Evolutionary conservation across 345 rosid genomes (phyloP), one percentile per base, ranked within the genome.

Genomic region (Viola odorata): DNA sequence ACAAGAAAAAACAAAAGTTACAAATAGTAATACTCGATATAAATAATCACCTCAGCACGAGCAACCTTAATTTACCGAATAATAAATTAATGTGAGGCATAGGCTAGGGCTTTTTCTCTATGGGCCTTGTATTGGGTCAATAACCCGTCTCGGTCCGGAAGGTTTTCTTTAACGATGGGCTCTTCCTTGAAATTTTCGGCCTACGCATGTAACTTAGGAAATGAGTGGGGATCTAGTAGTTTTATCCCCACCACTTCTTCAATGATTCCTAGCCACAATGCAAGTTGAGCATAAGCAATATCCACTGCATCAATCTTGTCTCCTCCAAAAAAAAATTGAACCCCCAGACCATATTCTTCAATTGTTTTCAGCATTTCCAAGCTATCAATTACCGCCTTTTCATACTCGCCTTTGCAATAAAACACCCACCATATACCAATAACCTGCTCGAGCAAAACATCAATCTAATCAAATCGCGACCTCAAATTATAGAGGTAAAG

Each of bases 371-470:
- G 14, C 36, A 48, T 3, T 15, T 67, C 71, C 9, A 59, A 7
- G 1, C 12, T 53, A 5, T 45, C 58, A 38, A 10, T 32, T 5
- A 63, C 62, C 6, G 67, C 73, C 57, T 62, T 49, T 45, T 41
- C 67, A 17, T 60, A 61, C 12, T 44, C 65, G 15, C 54, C 66
- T 3, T 61, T 66, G n/a, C n/a, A n/a, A n/a, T n/a, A n/a, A n/a
- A n/a, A n/a, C n/a, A n/a, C n/a, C n/a, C n/a, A n/a, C n/a, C n/a
- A n/a, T n/a, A n/a, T n/a, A n/a, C n/a, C n/a, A n/a, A n/a, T n/a
- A n/a, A n/a, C n/a, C n/a, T n/a, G n/a, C n/a, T n/a, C n/a, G n/a
- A n/a, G n/a, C n/a, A n/a, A n/a, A n/a, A n/a, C n/a, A n/a, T n/a
- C n/a, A n/a, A n/a, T n/a, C n/a, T n/a, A n/a, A n/a, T n/a, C n/a